These are phyloP conservation scores for Parmelia sp. DNA, from an alignment of 495 filamentous ascomycete genomes.

Conservation along the genomic window DNA sequence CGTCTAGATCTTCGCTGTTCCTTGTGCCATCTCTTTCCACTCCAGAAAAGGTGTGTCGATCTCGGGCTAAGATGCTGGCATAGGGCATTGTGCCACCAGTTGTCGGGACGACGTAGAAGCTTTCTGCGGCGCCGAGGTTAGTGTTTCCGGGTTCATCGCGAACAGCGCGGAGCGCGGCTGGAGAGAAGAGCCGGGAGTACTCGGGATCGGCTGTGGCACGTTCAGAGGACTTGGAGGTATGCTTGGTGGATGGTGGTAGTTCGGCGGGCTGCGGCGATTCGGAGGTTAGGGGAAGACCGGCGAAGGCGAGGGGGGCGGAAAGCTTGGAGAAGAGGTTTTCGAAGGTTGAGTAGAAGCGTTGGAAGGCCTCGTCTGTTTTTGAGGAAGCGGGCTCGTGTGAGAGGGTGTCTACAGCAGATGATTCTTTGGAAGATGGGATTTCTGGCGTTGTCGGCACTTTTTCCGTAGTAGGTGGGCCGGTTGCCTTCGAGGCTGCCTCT, in stretches of 20 bases:
- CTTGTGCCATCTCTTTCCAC: slow-evolving; percentile 37
- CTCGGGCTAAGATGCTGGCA: slow-evolving; percentile 73
- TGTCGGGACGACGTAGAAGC: slow-evolving; percentile 91
- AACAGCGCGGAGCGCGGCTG: slow-evolving; percentile 68
- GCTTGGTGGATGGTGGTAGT: slow-evolving; percentile 35
- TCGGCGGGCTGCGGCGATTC: slow-evolving; percentile 42
- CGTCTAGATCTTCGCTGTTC: slow-evolving; percentile 57
- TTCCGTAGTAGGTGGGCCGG: slow-evolving; percentile 20
- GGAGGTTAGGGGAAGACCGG: slow-evolving; percentile 69
- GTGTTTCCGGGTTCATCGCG: slow-evolving; percentile 44
- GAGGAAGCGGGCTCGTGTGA: slow-evolving; percentile 22
- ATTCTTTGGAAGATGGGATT: background rate
- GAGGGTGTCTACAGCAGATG: background rate
- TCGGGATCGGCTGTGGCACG: slow-evolving; percentile 59
- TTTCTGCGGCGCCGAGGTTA: slow-evolving; percentile 57
- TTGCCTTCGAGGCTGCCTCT: slow-evolving; percentile 29
- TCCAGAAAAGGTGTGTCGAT: slow-evolving; percentile 54
- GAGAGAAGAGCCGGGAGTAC: slow-evolving; percentile 67
- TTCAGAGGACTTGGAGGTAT: slow-evolving; percentile 18
- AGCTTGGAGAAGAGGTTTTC: slow-evolving; percentile 75
- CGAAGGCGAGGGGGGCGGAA: slow-evolving; percentile 84
- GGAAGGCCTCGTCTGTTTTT: slow-evolving; percentile 69
- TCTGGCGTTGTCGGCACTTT: slow-evolving; percentile 26
- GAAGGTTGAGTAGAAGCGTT: slow-evolving; percentile 83
- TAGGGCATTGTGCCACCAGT: slow-evolving; percentile 86